Conservation (phyloP, 495 filamentous ascomycete genomes). For the Tuber borchii region DNA sequence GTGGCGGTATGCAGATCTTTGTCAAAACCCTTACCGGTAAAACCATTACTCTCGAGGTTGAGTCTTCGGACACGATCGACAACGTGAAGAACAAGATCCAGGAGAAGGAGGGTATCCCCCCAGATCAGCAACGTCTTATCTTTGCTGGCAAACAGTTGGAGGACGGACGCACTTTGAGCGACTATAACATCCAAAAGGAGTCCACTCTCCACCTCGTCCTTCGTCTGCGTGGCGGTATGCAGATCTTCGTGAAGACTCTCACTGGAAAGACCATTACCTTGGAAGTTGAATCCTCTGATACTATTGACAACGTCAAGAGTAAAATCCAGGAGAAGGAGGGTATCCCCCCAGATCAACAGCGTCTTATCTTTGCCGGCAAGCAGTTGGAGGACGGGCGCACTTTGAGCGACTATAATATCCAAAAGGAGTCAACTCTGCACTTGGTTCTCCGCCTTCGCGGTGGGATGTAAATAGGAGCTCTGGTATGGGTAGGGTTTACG, state of each 20-base stretch:
- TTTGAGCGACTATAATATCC: slow-evolving; percentile 95
- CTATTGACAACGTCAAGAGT: slow-evolving; percentile 96
- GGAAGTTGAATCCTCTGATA: slow-evolving; percentile 83
- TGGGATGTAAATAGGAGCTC: slow-evolving; percentile 77
- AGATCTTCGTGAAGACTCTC: slow-evolving; percentile 91
- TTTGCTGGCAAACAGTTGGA: slow-evolving; percentile 85
- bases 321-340: slow-evolving; percentile 99
- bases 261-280: slow-evolving; percentile 56
- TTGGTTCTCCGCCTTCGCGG: slow-evolving; percentile 94
- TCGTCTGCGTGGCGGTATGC: slow-evolving; percentile 94
- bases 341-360: slow-evolving; percentile 96
- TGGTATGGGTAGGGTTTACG: background rate
- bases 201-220: slow-evolving; percentile 93
- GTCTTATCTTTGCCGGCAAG: slow-evolving; percentile 97
- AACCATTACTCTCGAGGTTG: slow-evolving; percentile 59
- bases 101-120: slow-evolving; percentile 72
- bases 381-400: slow-evolving; percentile 96
- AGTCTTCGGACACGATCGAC: slow-evolving; percentile 96
- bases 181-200: slow-evolving; percentile 99
- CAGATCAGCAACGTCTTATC: slow-evolving; percentile 83
- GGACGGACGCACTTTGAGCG: slow-evolving; percentile 80
- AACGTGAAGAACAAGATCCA: slow-evolving; percentile 96
- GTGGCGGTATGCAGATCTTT: slow-evolving; percentile 98
- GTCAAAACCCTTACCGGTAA: slow-evolving; percentile 59
- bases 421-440: slow-evolving; percentile 95